Percentiles rank a stretch among this genome's conserved stretches.
Conservation (phyloP, 1,284 basidiomycete genomes). For the Cutaneotrichosporon sp. region DNA sequence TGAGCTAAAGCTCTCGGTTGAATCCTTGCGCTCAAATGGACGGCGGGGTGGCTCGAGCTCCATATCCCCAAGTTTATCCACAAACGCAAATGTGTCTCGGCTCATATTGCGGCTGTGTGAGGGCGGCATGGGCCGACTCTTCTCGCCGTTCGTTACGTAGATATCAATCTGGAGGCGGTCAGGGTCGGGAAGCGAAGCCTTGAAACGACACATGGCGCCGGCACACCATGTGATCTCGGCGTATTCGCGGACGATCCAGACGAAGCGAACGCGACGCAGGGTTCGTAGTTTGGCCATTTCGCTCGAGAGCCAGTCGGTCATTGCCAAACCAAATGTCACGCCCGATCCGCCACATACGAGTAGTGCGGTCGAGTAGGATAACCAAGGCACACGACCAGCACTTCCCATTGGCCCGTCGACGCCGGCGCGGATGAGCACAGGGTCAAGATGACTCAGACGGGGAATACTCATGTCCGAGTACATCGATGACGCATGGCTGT, state of each 20-base stretch:
- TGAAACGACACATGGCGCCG: conserved; percentile 65
- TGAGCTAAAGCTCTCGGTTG: conserved; percentile 19
- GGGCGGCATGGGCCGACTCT: background rate
- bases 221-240: conserved; percentile 82
- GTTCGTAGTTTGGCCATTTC: conserved; percentile 55
- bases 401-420: conserved; percentile 80
- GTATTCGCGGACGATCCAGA: conserved; percentile 82
- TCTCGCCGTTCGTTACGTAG: conserved; percentile 65
- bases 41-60: conserved; percentile 9
- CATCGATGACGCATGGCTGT: conserved; percentile 14
- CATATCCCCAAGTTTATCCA: background rate
- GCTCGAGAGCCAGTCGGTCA: conserved; percentile 70
- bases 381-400: conserved; percentile 65
- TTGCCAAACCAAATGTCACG: conserved; percentile 70
- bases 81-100: background rate
- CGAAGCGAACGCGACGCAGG: conserved; percentile 67
- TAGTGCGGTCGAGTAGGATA: conserved; percentile 63
- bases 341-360: conserved; percentile 78
- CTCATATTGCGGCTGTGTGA: background rate
- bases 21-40: background rate
- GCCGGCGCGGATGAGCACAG: conserved; percentile 60
- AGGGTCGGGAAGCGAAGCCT: conserved; percentile 60
- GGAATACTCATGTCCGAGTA: conserved; percentile 13
- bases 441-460: conserved; percentile 11
- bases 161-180: conserved; percentile 71